Conservation (phyloP, 2,329 filamentous ascomycete genomes). For the Hypoxylon sp. region DNA sequence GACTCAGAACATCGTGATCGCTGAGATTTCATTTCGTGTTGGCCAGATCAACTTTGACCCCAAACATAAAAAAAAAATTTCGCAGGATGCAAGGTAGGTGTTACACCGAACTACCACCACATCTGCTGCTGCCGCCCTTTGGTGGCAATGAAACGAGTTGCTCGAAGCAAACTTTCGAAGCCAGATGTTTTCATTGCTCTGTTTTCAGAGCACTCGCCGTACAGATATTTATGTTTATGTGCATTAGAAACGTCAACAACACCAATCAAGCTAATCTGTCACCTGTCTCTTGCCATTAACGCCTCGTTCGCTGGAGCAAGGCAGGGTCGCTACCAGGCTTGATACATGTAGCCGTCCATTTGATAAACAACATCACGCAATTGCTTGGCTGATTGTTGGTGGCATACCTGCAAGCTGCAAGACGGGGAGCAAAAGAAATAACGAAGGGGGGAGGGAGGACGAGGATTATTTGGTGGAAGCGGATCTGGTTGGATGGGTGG, state of each 20-base stretch:
- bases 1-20: slow-evolving; percentile 18
- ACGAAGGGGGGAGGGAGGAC: slow-evolving; percentile 8
- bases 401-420: slow-evolving; percentile 18
- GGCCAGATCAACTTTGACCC: slow-evolving; percentile 25
- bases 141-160: slow-evolving; percentile 30
- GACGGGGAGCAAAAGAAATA: slow-evolving; percentile 12
- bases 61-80: slow-evolving; percentile 15
- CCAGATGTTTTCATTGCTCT: slow-evolving; percentile 1
- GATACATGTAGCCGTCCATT: slow-evolving; percentile 28
- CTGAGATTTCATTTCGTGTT: slow-evolving; percentile 12
- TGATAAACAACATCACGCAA: slow-evolving; percentile 25
- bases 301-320: slow-evolving; percentile 2
- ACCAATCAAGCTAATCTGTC: slow-evolving; percentile 8
- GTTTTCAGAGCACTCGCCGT: slow-evolving; percentile 14
- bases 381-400: slow-evolving; percentile 20
- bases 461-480: slow-evolving; percentile 8
- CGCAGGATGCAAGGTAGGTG: slow-evolving; percentile 21
- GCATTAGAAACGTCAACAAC: slow-evolving; percentile 10
- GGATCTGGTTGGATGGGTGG: slow-evolving; percentile 14
- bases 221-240: slow-evolving; percentile 5
- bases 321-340: slow-evolving; percentile 13
- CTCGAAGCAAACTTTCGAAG: slow-evolving; percentile 35
- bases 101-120: slow-evolving; percentile 27
- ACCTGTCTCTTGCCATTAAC: slow-evolving; percentile 16
- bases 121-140: slow-evolving; percentile 26